A percentile compares a stretch with the other conserved stretches of the same genome.
These are phyloP conservation scores for Marasmius tenuissimus DNA, from an alignment of 1,284 basidiomycete genomes.

Conservation along the genomic window DNA sequence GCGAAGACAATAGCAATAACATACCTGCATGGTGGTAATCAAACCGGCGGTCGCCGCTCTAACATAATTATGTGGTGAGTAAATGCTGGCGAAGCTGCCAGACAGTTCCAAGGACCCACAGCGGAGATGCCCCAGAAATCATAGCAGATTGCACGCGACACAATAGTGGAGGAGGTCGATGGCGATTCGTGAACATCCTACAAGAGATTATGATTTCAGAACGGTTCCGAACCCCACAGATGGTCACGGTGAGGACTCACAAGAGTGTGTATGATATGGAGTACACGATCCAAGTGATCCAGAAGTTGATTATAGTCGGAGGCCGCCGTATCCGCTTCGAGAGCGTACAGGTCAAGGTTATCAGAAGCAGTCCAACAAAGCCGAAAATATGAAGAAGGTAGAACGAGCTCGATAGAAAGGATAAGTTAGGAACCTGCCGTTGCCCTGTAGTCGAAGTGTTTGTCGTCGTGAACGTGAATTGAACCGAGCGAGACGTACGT, in stretches of 20 bases:
- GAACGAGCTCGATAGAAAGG: constrained; percentile 28
- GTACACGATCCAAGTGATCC: constrained; percentile 52
- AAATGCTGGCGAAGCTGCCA: background rate
- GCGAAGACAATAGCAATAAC: background rate
- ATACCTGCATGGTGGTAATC: constrained; percentile 49
- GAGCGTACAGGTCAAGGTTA: constrained; percentile 46
- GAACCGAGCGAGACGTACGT: background rate
- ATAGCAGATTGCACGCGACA: constrained; percentile 53
- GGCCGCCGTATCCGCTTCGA: constrained; percentile 41
- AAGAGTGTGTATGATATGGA: constrained; percentile 50
- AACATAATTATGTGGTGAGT: background rate
- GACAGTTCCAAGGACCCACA: constrained; percentile 34
- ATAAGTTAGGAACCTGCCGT: constrained; percentile 11
- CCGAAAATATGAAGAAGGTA: constrained; percentile 48
- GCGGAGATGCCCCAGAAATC: constrained; percentile 52
- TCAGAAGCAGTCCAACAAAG: constrained; percentile 47
- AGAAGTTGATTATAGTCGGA: constrained; percentile 52
- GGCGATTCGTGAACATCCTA: constrained; percentile 16
- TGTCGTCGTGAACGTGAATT: background rate
- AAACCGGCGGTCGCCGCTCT: constrained; percentile 51
- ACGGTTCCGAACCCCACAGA: background rate
- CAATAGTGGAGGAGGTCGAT: constrained; percentile 26
- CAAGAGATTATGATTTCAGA: constrained; percentile 33
- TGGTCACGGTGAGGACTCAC: constrained; percentile 34
- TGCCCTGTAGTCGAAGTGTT: background rate